phyloP scores from a whole-genome alignment of 768 basidiomycete genomes.

The Pleurotus djamor region DNA sequence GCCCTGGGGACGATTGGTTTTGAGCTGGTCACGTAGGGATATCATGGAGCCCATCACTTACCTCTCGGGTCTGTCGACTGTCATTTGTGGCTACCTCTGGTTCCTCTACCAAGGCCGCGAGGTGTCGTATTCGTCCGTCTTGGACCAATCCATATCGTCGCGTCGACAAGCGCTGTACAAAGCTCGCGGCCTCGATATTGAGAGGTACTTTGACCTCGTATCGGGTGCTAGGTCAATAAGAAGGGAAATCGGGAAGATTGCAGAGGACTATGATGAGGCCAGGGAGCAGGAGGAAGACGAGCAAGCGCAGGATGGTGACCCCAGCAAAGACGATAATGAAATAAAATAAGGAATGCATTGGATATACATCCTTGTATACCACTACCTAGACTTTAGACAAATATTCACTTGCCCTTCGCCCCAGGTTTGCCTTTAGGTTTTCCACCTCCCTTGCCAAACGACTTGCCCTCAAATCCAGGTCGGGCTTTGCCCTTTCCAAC shows the following conservation, averaged over 20 bases:
- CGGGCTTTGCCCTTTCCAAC: slow-evolving; percentile 54
- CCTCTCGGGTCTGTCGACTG: slow-evolving; percentile 58
- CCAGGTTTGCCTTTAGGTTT: slow-evolving; percentile 24
- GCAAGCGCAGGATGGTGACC: slow-evolving; percentile 15
- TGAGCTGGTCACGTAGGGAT: slow-evolving; percentile 39
- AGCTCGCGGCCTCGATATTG: slow-evolving; percentile 57
- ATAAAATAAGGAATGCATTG: too few relatives aligned
- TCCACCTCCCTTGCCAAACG: slow-evolving; percentile 58
- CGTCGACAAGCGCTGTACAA: slow-evolving; percentile 56
- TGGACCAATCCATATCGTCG: slow-evolving; percentile 56
- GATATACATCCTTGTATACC: too few relatives aligned
- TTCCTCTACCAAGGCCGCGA: slow-evolving; percentile 61
- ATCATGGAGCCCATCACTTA: slow-evolving; percentile 73
- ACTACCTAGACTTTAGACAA: not conserved
- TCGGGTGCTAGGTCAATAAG: slow-evolving; percentile 46
- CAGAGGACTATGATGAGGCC: slow-evolving; percentile 56
- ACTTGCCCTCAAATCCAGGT: slow-evolving; percentile 88
- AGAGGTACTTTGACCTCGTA: slow-evolving; percentile 53
- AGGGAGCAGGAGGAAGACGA: slow-evolving; percentile 23
- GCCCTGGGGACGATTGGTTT: too few relatives aligned
- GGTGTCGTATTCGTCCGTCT: slow-evolving; percentile 63
- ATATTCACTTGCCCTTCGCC: slow-evolving; percentile 1
- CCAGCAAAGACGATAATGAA: too few relatives aligned
- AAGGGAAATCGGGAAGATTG: slow-evolving; percentile 54
- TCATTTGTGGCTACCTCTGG: slow-evolving; percentile 64